Conservation (phyloP, 73 alveolate genomes). For the Paramecium biaurelia region DNA sequence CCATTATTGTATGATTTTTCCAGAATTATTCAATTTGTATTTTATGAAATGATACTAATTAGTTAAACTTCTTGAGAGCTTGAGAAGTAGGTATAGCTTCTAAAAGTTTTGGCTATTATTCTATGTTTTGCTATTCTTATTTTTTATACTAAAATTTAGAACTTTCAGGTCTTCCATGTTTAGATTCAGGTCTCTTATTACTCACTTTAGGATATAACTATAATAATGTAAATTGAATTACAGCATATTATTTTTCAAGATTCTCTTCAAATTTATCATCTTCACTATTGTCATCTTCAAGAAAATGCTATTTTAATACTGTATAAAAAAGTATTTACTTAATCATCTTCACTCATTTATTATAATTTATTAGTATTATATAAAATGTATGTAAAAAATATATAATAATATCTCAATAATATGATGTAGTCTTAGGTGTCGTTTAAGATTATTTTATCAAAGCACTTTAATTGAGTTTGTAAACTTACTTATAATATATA, state of each 20-base stretch:
- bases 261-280: slow-evolving; percentile 43
- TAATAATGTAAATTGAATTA: background rate
- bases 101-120: background rate
- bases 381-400: background rate
- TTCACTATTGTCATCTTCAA: background rate
- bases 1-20: slow-evolving; percentile 21
- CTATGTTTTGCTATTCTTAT: background rate
- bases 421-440: background rate
- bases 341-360: background rate
- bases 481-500: background rate
- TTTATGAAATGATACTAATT: slow-evolving; percentile 32
- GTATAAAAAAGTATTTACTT: background rate
- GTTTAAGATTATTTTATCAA: background rate
- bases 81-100: slow-evolving; percentile 33
- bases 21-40: slow-evolving; percentile 44
- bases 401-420: background rate
- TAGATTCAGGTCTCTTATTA: slow-evolving; percentile 48
- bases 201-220: background rate
- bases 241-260: slow-evolving; percentile 32
- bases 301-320: background rate
- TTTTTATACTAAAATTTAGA: slow-evolving; percentile 26
- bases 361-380: background rate
- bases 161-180: slow-evolving; percentile 51
- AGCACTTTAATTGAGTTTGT: background rate
- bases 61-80: slow-evolving; percentile 10